A percentile compares a stretch with the other conserved stretches of the same genome.
phyloP scores from a whole-genome alignment of 208 protist species.

The Trichomonas gallinae region DNA sequence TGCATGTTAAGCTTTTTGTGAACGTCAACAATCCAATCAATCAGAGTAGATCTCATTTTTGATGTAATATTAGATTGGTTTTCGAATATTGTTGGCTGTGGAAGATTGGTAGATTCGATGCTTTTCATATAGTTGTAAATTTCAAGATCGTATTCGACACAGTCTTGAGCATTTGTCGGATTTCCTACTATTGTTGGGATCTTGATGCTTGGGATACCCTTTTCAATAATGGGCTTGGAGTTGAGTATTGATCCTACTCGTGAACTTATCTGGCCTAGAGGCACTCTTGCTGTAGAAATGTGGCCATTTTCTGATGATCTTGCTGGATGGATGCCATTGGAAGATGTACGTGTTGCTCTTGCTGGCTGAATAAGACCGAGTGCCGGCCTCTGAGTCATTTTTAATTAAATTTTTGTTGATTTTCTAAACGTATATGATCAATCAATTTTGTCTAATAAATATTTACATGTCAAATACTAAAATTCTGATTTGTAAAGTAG shows the following conservation, averaged over 20 bases:
- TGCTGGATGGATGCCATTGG: background rate
- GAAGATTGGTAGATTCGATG: background rate
- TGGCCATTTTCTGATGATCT: background rate
- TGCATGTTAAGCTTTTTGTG: conserved; percentile 68
- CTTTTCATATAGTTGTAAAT: background rate
- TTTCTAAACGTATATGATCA: background rate
- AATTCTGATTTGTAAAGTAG: too few species aligned
- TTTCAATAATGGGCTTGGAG: background rate
- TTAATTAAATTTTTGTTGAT: too few species aligned
- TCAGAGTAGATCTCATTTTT: conserved; percentile 85
- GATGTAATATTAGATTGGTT: conserved; percentile 70
- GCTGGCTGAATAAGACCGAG: background rate
- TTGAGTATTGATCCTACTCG: background rate
- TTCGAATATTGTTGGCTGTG: conserved; percentile 44
- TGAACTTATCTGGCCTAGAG: background rate
- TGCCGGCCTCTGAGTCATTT: background rate
- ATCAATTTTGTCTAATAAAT: too few species aligned
- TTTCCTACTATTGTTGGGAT: background rate
- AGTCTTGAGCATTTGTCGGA: background rate
- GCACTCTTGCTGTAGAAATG: background rate
- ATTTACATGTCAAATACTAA: too few species aligned
- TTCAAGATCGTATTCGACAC: background rate
- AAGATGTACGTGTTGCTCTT: background rate
- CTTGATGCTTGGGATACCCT: background rate
- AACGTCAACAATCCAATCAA: conserved; percentile 92